Evolutionary conservation across 140 eudicot species (phyloP).

Genomic region (Oenanthe javanica): DNA sequence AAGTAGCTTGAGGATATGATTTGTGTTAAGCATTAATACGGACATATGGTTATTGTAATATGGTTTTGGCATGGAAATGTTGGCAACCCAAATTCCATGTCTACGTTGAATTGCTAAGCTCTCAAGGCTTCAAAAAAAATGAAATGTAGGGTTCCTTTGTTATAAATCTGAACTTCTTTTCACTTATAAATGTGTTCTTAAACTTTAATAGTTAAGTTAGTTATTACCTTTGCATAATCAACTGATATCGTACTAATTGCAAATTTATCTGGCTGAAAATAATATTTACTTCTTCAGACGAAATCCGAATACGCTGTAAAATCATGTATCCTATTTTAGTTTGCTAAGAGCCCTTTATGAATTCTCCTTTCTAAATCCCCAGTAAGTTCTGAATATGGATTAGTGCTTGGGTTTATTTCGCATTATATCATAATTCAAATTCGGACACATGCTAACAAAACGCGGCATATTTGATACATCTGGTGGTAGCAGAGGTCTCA

Average conservation of each 20-base stretch:
- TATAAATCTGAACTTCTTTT: background rate
- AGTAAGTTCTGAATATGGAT: background rate
- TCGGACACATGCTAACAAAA: too few species aligned
- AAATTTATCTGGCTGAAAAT: too few species aligned
- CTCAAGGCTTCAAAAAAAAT: background rate
- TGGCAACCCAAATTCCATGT: background rate
- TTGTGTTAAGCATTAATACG: background rate
- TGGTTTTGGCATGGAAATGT: background rate
- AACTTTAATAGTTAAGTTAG: too few species aligned
- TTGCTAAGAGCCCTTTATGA: background rate
- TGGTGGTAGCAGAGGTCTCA: background rate
- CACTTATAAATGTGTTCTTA: background rate
- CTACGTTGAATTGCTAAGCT: background rate
- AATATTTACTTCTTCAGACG: too few species aligned
- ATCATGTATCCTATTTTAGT: background rate
- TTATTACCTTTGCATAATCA: background rate
- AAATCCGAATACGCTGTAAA: too few species aligned
- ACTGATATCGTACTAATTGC: background rate
- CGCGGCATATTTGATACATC: too few species aligned
- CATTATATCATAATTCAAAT: too few species aligned
- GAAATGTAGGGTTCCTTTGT: background rate
- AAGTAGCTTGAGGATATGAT: constrained; percentile 15
- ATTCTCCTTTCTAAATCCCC: background rate
- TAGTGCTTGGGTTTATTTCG: constrained; percentile 5
- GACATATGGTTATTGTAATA: background rate